Base-by-base conservation (phyloP, 1,139 yeast genomes). In the Yamadazyma sp. region DNA sequence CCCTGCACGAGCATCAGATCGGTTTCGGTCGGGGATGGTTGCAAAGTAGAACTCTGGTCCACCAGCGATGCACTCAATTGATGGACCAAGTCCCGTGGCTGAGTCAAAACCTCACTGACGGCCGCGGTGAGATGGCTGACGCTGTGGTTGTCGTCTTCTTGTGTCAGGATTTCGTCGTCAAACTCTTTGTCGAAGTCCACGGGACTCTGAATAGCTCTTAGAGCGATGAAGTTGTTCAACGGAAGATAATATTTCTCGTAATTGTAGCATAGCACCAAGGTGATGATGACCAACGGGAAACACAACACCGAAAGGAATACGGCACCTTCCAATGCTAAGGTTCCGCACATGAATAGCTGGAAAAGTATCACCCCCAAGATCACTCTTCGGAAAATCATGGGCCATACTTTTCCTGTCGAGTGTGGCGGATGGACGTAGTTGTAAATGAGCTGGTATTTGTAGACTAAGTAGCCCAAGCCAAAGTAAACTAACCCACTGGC, bases 351-450 rank as follows among this genome's bases (percentile, higher is more conserved):
- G 49, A 82, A 81, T 33, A 81, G 56, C 53, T 81, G 87, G 52
- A 81, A 77, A 36, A 81, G 69, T 4, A 80, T 60, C 23, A 81
- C 62, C 0, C 87, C 87, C 33, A 81, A 55, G 47, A 81, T 73
- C n/a, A 81, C 70, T 38, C 87, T 62, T 44, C 84, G 62, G 46
- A 80, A 79, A 10, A 81, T 76, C 67, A 81, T 74, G 1, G 86
- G 85, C 87, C 87, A 81, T 8, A 80, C 79, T 52, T 79, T 80
- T 1, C 87, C 87, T 0, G 87, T 81, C 11, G 86, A 80, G 56
- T 81, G 87, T 15, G 82, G 84, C 1, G 86, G 83, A 52, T 81
- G 87, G 10, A 81, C 84, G 67, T 80, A 78, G 24, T 83, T 77
- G 50, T 81, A 81, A 28, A 81, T 69, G 39, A 81, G 63, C 58